A percentile compares a stretch with the other conserved stretches of the same genome.
These are phyloP conservation scores for Phanerodontia chrysosporium DNA, from an alignment of 768 basidiomycete species.

Conservation along the genomic window DNA sequence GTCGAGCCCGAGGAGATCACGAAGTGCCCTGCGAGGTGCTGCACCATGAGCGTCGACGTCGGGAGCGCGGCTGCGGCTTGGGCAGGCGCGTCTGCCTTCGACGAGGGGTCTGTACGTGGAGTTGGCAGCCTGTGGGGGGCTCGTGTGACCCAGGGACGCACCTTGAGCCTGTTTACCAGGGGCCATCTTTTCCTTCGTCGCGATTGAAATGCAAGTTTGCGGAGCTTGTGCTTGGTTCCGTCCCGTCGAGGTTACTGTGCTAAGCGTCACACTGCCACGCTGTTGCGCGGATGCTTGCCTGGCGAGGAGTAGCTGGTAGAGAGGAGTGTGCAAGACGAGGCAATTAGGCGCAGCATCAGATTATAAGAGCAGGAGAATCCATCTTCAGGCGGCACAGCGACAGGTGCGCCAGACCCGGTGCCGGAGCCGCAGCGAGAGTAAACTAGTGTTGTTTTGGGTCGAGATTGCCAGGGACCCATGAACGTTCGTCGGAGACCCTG, in stretches of 20 bases:
- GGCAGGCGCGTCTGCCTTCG: not conserved
- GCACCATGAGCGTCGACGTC: not conserved
- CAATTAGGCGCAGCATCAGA: not conserved
- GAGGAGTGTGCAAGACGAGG: not conserved
- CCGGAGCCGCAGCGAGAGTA: not conserved
- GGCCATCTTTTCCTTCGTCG: not conserved
- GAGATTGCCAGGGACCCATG: not conserved
- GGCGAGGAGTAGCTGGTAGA: not conserved
- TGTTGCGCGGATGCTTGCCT: not conserved
- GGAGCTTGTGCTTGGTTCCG: too few species aligned
- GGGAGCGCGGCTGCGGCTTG: not conserved
- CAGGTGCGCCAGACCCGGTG: not conserved
- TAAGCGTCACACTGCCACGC: too few species aligned
- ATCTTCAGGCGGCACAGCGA: not conserved
- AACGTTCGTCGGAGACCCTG: slow-evolving; percentile 1
- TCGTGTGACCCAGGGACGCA: not conserved
- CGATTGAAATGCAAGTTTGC: too few species aligned
- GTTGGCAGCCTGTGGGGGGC: not conserved
- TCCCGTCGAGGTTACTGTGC: too few species aligned
- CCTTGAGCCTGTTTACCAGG: not conserved
- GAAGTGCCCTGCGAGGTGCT: slow-evolving; percentile 18
- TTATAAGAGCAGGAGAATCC: not conserved
- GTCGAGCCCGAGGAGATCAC: slow-evolving; percentile 28
- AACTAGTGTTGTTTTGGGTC: not conserved
- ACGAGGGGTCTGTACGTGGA: not conserved